Evolutionary conservation across 345 rosid genomes (phyloP), one percentile per base, ranked within the genome.

Genomic region (Linum usitatissimum): DNA sequence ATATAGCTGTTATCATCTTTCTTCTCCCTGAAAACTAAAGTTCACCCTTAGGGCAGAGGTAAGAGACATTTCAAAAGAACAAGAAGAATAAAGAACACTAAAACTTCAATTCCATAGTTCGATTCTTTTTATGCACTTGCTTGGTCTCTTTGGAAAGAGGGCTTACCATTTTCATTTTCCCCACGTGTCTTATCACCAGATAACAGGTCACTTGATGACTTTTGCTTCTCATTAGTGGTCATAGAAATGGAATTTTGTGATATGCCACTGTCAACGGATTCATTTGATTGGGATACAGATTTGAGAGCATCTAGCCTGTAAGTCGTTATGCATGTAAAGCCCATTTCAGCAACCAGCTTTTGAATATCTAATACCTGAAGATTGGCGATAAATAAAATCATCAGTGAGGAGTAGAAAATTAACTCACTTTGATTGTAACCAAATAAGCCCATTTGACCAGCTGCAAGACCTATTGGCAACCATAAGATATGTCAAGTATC

Each of bases 291-390:
- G 68, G 81, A 45, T 73, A 89, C 91, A 75, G 97, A 79, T 80
- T 93, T 90, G 57, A 90, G 89, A 59, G 96, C 94, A 71, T 93
- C 97, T 66, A 93, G 63, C 73, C 82, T 93, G 70, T 79, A 87
- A 6, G 97, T 79, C 18, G 75, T 86, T 70, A 93, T 87, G 76
- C 92, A 90, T 48, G 74, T 84, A 75, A 90, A 80, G 17, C 96
- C 82, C 88, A 90, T 72, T 83, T 93, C 99, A 31, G 86, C 83
- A 75, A 87, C 87, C 83, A 87, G 71, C 55, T 87, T 87, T 73
- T 87, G 79, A 65, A 89, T 79, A 77, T 84, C 84, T 63, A 80
- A 73, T 73, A 89, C 97, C 96, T 84, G 66, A 28, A 64, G 56
- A 70, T 6, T 9, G 17, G 34, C 49, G 59, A 63, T 18, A 64